Base-by-base conservation (phyloP, 768 basidiomycete species). In the Amanita rimosa region DNA sequence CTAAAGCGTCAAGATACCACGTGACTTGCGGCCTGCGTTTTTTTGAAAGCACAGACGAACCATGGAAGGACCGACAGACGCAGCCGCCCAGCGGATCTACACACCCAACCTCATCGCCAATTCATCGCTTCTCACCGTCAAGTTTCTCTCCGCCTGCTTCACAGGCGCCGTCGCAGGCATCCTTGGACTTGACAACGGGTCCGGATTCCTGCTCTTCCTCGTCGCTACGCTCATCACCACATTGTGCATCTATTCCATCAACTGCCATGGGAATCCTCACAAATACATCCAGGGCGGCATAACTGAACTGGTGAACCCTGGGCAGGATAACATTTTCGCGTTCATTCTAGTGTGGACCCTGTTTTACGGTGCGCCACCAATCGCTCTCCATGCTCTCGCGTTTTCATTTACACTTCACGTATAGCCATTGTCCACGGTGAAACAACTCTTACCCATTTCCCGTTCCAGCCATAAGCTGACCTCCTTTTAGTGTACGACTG, bases 261-360 rank as follows among this genome's bases (percentile, higher is more conserved):
- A 89, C 57, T 92, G 87, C 67, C 69, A 73, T 46, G 78, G 80
- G 3, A 70, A 68, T 27, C 82, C 85, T 0, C 55, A 64, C 36
- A 83, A 78, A 56, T 89, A 79, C 62, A 58, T 83, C 14, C 67
- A 73, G 38, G 79, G 79, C 4, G 85, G 85, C 2, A 58, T 78
- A 52, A 66, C 72, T 63, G 85, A 85, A 48, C 66, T 95, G 33
- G 66, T 83, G 41, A 90, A 84, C 53, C 84, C 93, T 0, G 90
- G 90, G 8, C 87, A 92, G 64, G 93, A 96, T 64, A 93, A 91
- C 54, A 68, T 83, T 14, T 89, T 91, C 58, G 89, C 90, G 3
- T 97, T 94, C 58, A 76, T 97, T 50, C 76, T 96, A 24, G 83
- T 86, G 17, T 97, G 93, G 93, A 97, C 93, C 31, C 68, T 95